These are phyloP conservation scores for Globisporangium acanthophoron DNA, from an alignment of 352 stramenopile genomes.

Conservation along the genomic window DNA sequence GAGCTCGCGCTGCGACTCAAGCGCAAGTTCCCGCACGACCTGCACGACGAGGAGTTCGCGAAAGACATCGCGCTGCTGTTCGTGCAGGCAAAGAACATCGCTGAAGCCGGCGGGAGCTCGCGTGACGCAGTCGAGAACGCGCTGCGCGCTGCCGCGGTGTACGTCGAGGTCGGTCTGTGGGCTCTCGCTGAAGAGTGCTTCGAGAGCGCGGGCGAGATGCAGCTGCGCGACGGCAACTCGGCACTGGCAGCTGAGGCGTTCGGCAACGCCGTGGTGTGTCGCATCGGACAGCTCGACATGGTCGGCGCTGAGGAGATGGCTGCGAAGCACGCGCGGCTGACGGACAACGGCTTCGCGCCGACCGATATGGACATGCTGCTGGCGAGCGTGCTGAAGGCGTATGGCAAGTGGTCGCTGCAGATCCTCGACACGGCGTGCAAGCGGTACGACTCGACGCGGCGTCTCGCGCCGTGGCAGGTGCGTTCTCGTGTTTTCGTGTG, in stretches of 20 bases:
- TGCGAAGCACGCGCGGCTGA: conserved; percentile 27
- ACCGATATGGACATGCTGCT: conserved; percentile 58
- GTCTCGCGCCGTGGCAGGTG: conserved; percentile 65
- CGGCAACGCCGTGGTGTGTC: conserved; percentile 52
- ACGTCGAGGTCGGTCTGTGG: conserved; percentile 51
- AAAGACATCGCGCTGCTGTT: conserved; percentile 45
- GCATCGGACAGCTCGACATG: conserved; percentile 51
- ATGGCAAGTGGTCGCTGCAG: conserved; percentile 47
- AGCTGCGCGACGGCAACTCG: conserved; percentile 25
- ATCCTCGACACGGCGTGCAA: conserved; percentile 44
- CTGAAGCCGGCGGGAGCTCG: conserved; percentile 44
- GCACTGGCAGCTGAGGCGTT: conserved; percentile 49
- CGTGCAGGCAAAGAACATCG: conserved; percentile 44
- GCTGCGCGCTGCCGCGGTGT: conserved; percentile 40
- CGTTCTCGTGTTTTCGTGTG: not conserved
- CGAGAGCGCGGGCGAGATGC: conserved; percentile 43
- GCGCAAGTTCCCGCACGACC: conserved; percentile 52
- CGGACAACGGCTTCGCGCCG: conserved; percentile 22
- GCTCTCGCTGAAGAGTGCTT: conserved; percentile 46
- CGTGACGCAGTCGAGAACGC: conserved; percentile 46
- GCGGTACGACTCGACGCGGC: conserved; percentile 35
- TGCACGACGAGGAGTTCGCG: conserved; percentile 23
- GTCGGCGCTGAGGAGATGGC: conserved; percentile 48
- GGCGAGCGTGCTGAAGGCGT: conserved; percentile 46
- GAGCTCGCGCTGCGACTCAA: conserved; percentile 60